These are phyloP conservation scores for Hypomontagnella submonticulosa DNA, from an alignment of 495 filamentous ascomycete genomes.

Conservation along the genomic window DNA sequence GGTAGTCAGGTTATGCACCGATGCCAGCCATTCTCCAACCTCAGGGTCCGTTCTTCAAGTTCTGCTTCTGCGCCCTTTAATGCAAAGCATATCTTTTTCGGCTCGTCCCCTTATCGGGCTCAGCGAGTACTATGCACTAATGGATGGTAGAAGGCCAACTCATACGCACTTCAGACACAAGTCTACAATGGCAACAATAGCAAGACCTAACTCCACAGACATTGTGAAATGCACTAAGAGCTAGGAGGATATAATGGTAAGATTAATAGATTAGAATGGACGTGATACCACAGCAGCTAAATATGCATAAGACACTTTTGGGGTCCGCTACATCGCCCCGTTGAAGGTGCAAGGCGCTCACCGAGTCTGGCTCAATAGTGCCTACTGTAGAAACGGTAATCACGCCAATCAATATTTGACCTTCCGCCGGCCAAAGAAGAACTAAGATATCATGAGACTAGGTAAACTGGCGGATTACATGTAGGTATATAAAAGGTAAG, in stretches of 20 bases:
- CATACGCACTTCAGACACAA: slow-evolving; percentile 2
- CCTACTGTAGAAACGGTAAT: no score
- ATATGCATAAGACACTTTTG: no score
- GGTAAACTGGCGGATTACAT: no score
- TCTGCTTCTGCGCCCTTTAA: slow-evolving; percentile 41
- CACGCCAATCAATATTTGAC: no score
- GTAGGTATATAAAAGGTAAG: no score
- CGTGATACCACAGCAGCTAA: no score
- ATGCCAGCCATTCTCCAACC: slow-evolving; percentile 52
- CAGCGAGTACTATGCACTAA: neutral
- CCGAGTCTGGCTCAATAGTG: neutral
- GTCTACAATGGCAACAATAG: neutral
- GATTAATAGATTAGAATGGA: no score
- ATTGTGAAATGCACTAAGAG: neutral
- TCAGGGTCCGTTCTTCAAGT: slow-evolving; percentile 48
- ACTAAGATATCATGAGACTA: no score
- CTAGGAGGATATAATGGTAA: no score
- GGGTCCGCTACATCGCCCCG: no score
- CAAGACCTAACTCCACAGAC: neutral
- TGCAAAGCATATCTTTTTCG: slow-evolving; percentile 21
- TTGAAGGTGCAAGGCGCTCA: no score
- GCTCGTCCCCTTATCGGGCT: neutral
- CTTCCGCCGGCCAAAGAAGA: no score
- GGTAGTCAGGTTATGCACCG: slow-evolving; percentile 47
- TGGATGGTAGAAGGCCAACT: neutral